phyloP scores from a whole-genome alignment of 169 alveolate species.

The Plasmodium billcollinsi region DNA sequence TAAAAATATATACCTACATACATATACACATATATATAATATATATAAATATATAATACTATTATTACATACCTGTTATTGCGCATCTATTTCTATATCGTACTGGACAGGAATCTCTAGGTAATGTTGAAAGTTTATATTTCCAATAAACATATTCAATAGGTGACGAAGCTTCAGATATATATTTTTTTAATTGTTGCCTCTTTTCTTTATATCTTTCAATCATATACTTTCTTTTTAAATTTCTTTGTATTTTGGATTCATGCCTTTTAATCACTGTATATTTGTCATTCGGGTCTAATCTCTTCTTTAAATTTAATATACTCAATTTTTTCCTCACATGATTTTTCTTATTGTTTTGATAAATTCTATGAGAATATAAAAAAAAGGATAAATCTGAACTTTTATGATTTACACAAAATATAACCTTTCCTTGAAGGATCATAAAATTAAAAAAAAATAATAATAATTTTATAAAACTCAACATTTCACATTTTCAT shows the following conservation, averaged over 20 bases:
- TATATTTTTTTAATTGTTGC: constrained; percentile 78
- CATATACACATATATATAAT: not conserved
- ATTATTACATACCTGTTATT: constrained; percentile 78
- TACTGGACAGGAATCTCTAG: constrained; percentile 82
- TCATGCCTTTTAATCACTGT: constrained; percentile 77
- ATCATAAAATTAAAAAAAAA: too few relatives aligned
- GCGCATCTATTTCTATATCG: constrained; percentile 81
- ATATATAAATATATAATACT: not conserved
- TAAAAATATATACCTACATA: not conserved
- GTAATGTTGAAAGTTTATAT: constrained; percentile 80
- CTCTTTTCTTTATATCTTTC: constrained; percentile 81
- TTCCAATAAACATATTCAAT: constrained; percentile 84
- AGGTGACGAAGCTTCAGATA: constrained; percentile 79
- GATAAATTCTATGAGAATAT: not conserved
- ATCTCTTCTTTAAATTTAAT: constrained; percentile 55
- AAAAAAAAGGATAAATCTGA: too few relatives aligned
- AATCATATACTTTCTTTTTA: constrained; percentile 79
- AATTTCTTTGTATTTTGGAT: constrained; percentile 79
- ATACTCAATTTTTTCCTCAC: not conserved
- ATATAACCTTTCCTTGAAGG: too few relatives aligned
- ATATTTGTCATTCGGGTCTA: constrained; percentile 62
- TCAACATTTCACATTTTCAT: constrained; percentile 72
- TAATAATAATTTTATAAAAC: constrained; percentile 24
- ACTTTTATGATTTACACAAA: too few relatives aligned
- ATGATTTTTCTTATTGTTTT: constrained; percentile 16